Evolutionary conservation across 1,139 yeast genomes (phyloP), one percentile per base, ranked within the genome.

Genomic region (Nematodospora anomalae): DNA sequence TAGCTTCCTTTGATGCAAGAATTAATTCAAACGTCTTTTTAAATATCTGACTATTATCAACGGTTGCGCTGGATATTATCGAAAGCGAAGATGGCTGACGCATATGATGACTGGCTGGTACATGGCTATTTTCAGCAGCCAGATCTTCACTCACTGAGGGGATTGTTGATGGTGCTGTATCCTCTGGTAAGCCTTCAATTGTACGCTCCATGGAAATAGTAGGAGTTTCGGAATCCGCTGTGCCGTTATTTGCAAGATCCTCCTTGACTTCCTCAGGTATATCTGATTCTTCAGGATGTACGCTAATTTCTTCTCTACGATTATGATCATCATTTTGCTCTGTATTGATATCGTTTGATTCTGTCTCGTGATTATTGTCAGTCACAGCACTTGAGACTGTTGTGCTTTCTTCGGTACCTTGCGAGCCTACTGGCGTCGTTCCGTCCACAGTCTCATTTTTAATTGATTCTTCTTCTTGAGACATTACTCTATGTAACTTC

Each of bases 1-100:
- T 70, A 15, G 66, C 67, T 35, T 69, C 74, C 44, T 69, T 71
- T 36, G 63, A 57, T 11, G 43, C 48, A 26, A 63, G 47, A 29
- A 70, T 67, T 13, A 42, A 27, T 36, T 67, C 71, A 42, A 70
- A 67, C 1, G 71, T 56, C 37, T 62, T 67, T 35, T 57, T 61
- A 56, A 70, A 70, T n/a, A 68, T 59, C 30, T 57, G 62, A 14
- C 58, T 45, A 42, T 68, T 68, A 37, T 67, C 73, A 18, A 67
- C 60, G 10, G 58, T 55, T 8, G 65, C 64, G 35, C 38, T 49
- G n/a, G 32, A 22, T 2, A 58, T 42, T 3, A 59, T 49, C 10
- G 45, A 36, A n/a, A 55, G 42, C 1, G 67, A 60, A 3, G 66
- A 60, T 12, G 44, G 42, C 24, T 54, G 52, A 23, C 58, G 55